Evolutionary conservation across 2,329 filamentous ascomycete species (phyloP).

Genomic region (Penicillium hordei): DNA sequence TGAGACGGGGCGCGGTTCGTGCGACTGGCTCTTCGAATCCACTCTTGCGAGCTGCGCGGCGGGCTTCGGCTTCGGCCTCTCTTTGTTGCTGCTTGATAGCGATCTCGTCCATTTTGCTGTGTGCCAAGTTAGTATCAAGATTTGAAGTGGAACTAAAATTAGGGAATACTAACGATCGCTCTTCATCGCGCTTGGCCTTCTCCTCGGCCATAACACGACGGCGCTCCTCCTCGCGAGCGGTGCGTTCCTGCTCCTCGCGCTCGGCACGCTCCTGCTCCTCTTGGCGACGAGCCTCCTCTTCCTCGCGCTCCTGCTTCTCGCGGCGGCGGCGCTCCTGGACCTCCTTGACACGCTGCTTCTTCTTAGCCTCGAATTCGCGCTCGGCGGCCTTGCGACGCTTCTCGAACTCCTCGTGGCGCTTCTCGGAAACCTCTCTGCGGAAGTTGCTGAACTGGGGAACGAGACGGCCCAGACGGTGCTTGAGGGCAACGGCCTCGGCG

Average conservation of each 20-base stretch:
- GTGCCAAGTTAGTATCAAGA: slow-evolving; percentile 34
- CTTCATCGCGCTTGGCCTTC: slow-evolving; percentile 59
- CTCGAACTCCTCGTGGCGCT: slow-evolving; percentile 93
- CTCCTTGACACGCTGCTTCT: slow-evolving; percentile 83
- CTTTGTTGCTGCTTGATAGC: slow-evolving; percentile 70
- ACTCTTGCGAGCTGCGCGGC: slow-evolving; percentile 64
- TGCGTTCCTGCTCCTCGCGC: slow-evolving; percentile 83
- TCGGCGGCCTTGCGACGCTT: slow-evolving; percentile 88
- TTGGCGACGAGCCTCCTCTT: slow-evolving; percentile 71
- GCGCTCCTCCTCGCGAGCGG: slow-evolving; percentile 75
- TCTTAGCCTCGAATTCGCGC: slow-evolving; percentile 89
- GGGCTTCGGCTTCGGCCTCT: slow-evolving; percentile 84
- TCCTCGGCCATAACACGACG: slow-evolving; percentile 72
- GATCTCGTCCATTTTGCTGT: slow-evolving; percentile 62
- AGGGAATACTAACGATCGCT: slow-evolving; percentile 54
- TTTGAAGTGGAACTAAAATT: neutral
- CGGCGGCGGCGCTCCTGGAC: slow-evolving; percentile 77
- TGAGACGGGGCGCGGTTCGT: slow-evolving; percentile 55
- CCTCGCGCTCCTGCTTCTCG: slow-evolving; percentile 81
- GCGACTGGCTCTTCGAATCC: slow-evolving; percentile 53
- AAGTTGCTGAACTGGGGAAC: slow-evolving; percentile 83
- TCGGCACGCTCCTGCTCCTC: slow-evolving; percentile 84
- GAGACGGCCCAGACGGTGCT: slow-evolving; percentile 84
- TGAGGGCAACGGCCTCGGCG: slow-evolving; percentile 86
- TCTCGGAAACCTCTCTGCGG: slow-evolving; percentile 76